Conservation (phyloP, 805 yeast genomes). For the Candida coleopterorum region DNA sequence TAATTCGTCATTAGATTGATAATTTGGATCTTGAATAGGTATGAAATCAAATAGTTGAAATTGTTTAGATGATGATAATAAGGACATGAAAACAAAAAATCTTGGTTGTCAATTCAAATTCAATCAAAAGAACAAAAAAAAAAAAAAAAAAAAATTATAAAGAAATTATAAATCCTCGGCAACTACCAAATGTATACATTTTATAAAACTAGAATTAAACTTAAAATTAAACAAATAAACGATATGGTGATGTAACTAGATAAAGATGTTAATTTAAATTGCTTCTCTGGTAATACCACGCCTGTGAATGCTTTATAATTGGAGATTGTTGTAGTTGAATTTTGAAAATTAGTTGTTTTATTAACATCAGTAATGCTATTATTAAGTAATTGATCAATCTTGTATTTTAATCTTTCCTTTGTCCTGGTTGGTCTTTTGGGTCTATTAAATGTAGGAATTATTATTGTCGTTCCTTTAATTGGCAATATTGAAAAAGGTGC, state of each 20-base stretch:
- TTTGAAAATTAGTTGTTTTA: background rate
- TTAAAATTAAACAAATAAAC: constrained; percentile 1
- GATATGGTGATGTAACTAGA: constrained; percentile 4
- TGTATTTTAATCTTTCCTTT: background rate
- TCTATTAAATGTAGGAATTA: background rate
- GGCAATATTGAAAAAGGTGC: constrained; percentile 5
- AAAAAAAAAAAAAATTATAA: background rate
- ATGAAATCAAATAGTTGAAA: constrained; percentile 80
- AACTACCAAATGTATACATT: constrained; percentile 3
- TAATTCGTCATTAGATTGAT: constrained; percentile 55
- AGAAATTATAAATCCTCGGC: no score
- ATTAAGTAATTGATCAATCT: background rate
- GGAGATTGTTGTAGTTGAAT: background rate
- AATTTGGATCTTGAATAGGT: constrained; percentile 81
- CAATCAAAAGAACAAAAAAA: no score
- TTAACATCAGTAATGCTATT: background rate
- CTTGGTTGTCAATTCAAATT: background rate
- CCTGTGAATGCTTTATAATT: constrained; percentile 6
- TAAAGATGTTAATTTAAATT: constrained; percentile 4
- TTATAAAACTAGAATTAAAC: background rate
- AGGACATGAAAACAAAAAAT: constrained; percentile 9
- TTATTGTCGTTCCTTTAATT: constrained; percentile 2
- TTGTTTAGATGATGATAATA: constrained; percentile 56
- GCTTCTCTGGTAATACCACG: constrained; percentile 6
- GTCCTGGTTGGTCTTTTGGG: constrained; percentile 1